Percentiles rank a stretch among this genome's conserved stretches.
Evolutionary conservation across 345 rosid genomes (phyloP).

Genomic region (Ceriops tagal): DNA sequence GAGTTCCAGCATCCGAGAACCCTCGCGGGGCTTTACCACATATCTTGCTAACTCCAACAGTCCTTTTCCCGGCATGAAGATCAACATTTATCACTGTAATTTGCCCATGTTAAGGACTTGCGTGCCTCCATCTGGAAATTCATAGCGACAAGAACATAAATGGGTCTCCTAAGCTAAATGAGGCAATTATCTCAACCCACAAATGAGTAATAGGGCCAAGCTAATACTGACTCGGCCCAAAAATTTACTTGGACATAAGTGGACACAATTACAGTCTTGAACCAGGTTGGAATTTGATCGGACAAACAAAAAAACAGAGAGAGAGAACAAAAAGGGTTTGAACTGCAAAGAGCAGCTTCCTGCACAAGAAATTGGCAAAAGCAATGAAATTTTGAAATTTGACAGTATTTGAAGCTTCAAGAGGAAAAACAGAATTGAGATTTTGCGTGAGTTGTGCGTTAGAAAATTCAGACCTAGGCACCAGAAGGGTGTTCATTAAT

Average conservation of each 20-base stretch:
- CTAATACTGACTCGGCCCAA: too few relatives aligned
- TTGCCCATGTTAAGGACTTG: slow-evolving; percentile 11
- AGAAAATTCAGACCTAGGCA: too few relatives aligned
- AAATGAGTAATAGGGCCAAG: neutral
- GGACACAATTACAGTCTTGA: too few relatives aligned
- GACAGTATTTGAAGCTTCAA: neutral
- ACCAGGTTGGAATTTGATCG: too few relatives aligned
- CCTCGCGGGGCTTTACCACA: slow-evolving; percentile 23
- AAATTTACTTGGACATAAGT: too few relatives aligned
- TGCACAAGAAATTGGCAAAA: neutral
- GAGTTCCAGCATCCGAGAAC: slow-evolving; percentile 20
- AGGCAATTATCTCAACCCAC: neutral
- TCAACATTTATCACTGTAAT: slow-evolving; percentile 12
- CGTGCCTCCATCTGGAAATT: slow-evolving; percentile 23
- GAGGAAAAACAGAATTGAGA: neutral
- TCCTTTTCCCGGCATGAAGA: slow-evolving; percentile 7
- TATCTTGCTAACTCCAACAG: slow-evolving; percentile 11
- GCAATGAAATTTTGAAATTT: neutral
- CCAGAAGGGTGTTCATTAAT: too few relatives aligned
- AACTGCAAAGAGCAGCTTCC: too few relatives aligned
- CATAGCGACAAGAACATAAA: neutral
- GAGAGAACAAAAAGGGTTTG: too few relatives aligned
- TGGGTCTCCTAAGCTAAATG: neutral
- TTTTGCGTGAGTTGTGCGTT: too few relatives aligned
- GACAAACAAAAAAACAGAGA: too few relatives aligned